Base-by-base conservation (phyloP, 768 basidiomycete genomes). In the Polyporus arcularius region DNA sequence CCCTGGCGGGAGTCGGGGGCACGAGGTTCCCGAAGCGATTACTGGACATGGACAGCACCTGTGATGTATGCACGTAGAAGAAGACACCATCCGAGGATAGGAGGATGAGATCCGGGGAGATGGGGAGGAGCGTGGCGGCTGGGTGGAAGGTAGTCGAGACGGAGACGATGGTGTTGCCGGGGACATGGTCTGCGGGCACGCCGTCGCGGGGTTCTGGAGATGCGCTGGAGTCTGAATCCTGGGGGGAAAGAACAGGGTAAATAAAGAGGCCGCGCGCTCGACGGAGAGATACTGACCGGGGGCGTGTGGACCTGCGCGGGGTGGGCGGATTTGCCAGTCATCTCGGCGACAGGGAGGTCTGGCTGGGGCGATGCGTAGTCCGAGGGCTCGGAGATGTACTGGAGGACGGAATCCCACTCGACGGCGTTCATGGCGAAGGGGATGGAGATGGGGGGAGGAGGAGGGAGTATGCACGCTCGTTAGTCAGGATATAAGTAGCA, bases 141-240 rank as follows among this genome's bases (percentile, higher is more conserved):
- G 91, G 90, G 68, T 82, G 87, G 74, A 93, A 94, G 0, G 90
- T 90, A 30, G 92, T 94, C 15, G 90, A 92, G 39, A 94, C 85
- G 1, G 90, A 90, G 57, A 93, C 87, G 54, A 75, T 67, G 80
- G 75, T 81, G 40, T 65, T 62, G 16, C 45, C 55, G 11, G 57
- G 35, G 28, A 46, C 16, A 9, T 57, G 56, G 18, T 57, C 62
- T 5, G 38, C 32, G 5, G 43, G 51, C 3, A 53, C 16, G 11
- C 16, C 10, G 4, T 70, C 68, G n/a, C 46, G 46, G 4, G 48
- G 28, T 0, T 64, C 65, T 12, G 53, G 11, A 2, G 69, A 61
- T 1, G 67, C 60, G 42, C 57, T 62, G 28, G 61, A 51, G 43
- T 65, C 50, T 0, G 67, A 66, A 5, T 12, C 35, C 67, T 68